These are phyloP conservation scores for Gynochthodes officinalis DNA, from an alignment of 257 asterid genomes.

Conservation along the genomic window DNA sequence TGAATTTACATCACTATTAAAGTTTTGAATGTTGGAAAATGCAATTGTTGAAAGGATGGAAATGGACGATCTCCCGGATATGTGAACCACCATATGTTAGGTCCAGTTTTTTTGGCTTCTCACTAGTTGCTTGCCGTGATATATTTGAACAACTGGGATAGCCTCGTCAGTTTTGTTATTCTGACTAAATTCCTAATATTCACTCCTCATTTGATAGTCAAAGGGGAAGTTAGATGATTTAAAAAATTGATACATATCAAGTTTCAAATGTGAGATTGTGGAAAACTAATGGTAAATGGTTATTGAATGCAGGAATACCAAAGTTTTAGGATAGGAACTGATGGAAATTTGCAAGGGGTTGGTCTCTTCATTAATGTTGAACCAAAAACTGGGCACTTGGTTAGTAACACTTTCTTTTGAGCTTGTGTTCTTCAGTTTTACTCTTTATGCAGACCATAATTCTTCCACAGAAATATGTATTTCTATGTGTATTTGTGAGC, in stretches of 20 bases:
- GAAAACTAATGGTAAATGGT: background rate
- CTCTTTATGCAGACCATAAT: background rate
- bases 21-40: background rate
- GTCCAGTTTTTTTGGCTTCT: background rate
- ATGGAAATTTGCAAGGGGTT: slow-evolving; percentile 96
- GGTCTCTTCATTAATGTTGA: slow-evolving; percentile 73
- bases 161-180: background rate
- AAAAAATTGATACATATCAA: background rate
- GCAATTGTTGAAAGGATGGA: background rate
- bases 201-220: background rate
- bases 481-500: background rate
- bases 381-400: slow-evolving; percentile 84
- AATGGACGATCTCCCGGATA: background rate
- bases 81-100: background rate
- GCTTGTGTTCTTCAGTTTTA: background rate
- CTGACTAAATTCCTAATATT: background rate
- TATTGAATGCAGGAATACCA: slow-evolving; percentile 71
- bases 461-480: background rate
- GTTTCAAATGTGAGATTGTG: background rate
- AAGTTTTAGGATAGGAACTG: slow-evolving; percentile 85
- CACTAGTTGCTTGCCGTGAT: background rate
- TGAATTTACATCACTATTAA: background rate
- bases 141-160: background rate
- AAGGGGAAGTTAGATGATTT: background rate
- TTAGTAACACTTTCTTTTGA: slow-evolving; percentile 26